Conservation (phyloP, 2,329 filamentous ascomycete species). For the Verticillium dahliae region DNA sequence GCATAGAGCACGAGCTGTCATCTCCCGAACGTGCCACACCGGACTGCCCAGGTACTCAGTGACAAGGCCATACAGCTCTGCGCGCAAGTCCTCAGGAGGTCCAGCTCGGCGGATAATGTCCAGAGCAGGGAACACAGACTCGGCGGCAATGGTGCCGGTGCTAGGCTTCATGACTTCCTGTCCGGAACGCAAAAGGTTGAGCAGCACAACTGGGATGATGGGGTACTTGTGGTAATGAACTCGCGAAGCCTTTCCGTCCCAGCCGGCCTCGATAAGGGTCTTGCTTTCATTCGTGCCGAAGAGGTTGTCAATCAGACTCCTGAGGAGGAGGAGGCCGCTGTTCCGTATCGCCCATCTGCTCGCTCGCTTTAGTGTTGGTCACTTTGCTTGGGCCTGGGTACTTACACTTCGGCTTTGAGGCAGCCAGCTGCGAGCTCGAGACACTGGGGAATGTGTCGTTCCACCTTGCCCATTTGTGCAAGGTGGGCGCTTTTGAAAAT, state of each 20-base stretch:
- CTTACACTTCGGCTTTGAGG: conserved; percentile 70
- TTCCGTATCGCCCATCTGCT: conserved; percentile 87
- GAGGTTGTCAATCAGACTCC: conserved; percentile 74
- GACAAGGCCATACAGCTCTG: conserved; percentile 52
- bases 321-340: conserved; percentile 81
- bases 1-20: conserved; percentile 67
- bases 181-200: conserved; percentile 52
- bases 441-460: conserved; percentile 65
- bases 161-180: conserved; percentile 34
- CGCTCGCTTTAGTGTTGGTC: conserved; percentile 1
- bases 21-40: conserved; percentile 77
- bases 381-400: conserved; percentile 1
- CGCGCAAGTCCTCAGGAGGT: conserved; percentile 50
- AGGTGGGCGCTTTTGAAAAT: conserved; percentile 81
- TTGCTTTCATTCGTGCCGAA: conserved; percentile 73
- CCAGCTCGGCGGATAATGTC: conserved; percentile 70
- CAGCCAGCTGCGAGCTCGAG: conserved; percentile 75
- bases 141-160: conserved; percentile 37
- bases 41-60: conserved; percentile 58
- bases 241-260: conserved; percentile 57
- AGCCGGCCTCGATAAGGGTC: conserved; percentile 50
- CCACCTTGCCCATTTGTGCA: conserved; percentile 64
- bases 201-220: conserved; percentile 55
- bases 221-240: conserved; percentile 67
- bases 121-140: conserved; percentile 77